These are phyloP conservation scores for Jaltomata sinuosa DNA, from an alignment of 257 asterid genomes.

Conservation along the genomic window DNA sequence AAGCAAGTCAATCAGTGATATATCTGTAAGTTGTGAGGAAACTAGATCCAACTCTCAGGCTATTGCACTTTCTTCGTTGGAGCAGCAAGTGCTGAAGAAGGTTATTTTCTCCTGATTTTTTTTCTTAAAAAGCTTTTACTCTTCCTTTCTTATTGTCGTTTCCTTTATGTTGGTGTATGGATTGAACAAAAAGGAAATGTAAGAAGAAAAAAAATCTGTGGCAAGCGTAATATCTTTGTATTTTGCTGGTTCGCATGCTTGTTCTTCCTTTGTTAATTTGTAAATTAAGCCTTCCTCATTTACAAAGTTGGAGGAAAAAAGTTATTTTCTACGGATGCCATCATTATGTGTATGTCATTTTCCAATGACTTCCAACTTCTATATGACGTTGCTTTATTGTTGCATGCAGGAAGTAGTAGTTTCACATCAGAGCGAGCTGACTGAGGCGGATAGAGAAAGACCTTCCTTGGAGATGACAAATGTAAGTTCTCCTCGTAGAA, in stretches of 20 bases:
- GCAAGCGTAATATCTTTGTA: too few relatives aligned
- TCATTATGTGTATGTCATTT: too few relatives aligned
- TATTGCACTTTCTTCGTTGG: too few relatives aligned
- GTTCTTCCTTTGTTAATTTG: not conserved
- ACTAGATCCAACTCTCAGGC: too few relatives aligned
- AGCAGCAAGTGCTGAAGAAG: too few relatives aligned
- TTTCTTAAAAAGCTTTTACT: not conserved
- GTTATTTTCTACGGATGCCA: not conserved
- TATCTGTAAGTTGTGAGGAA: too few relatives aligned
- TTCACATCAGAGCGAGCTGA: not conserved
- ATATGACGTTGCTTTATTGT: not conserved
- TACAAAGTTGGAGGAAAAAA: not conserved
- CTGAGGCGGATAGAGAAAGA: conserved; percentile 4
- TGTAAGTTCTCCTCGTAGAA: conserved; percentile 31
- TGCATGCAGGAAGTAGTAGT: conserved; percentile 39
- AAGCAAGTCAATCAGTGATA: too few relatives aligned
- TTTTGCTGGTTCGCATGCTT: not conserved
- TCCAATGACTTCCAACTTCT: not conserved
- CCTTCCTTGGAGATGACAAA: conserved; percentile 12
- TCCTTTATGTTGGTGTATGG: not conserved
- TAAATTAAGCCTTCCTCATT: not conserved
- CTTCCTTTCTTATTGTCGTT: not conserved
- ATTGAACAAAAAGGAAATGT: too few relatives aligned
- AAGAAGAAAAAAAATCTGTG: too few relatives aligned
- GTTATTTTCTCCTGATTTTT: too few relatives aligned